Base-by-base conservation (phyloP, 208 protist genomes). In the Acanthamoeba sp. region DNA sequence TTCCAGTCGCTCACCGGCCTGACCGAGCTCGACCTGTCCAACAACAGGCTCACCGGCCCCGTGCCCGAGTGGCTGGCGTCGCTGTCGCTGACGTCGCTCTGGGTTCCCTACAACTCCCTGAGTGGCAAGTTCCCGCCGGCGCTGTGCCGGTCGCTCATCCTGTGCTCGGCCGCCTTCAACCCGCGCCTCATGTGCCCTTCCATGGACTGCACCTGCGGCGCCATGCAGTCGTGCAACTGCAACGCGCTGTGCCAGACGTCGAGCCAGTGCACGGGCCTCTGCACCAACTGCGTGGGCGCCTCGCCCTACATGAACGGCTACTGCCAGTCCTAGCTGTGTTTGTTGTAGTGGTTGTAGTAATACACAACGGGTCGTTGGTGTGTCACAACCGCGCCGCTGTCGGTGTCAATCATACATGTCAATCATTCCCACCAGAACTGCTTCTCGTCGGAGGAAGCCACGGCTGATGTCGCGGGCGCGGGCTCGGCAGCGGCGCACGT, bases 221-320 rank as follows among this genome's bases (percentile, higher is more conserved):
- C 71, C n/a, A 80, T 80, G 71, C 71, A 80, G 71, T 80, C 71
- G 24, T 80, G 71, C 71, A 80, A 80, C 71, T 80, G 71, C 71
- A 80, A 80, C 71, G 42, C 10, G 16, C 0, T 80, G n/a, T 80
- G 71, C 38, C 71, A 80, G 36, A 36, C n/a, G 24, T n/a, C 29
- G 6, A 80, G 14, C 71, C 9, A 80, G 16, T 80, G 71, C 71
- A 45, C n/a, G 24, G 71, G 71, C 36, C 71, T 80, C 71, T 80
- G 71, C 71, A 45, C 36, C 71, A 29, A 12, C 1, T 80, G 71
- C 36, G 71, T 80, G 16, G 71, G 71, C 71, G 71, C 71, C 71
- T 45, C 71, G 36, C 71, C 71, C 36, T 22, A 45, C 71, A 38
- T 48, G 38, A 80, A 80, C 36, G 71, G 71, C 71, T 80, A 80